Evolutionary conservation across 306 rosid species (phyloP), one percentile per base, ranked within the genome.

Genomic region (Quercus aquifolioides): DNA sequence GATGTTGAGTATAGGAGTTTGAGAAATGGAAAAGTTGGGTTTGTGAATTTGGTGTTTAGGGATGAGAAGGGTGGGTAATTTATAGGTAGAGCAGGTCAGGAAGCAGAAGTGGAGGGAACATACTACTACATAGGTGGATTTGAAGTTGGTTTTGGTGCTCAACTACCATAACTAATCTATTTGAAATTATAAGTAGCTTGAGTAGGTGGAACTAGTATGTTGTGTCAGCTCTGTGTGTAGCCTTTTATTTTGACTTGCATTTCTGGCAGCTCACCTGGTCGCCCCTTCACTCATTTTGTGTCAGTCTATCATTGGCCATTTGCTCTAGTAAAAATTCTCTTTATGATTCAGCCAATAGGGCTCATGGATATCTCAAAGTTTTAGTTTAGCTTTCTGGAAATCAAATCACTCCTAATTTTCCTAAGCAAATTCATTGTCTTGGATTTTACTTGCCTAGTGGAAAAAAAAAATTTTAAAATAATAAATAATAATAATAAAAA

Each of bases 141-240:
- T 74, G 80, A 56, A 81, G 87, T 91, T 81, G 96, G 91, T 92
- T 87, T 80, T 77, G 92, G 84, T 88, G 97, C 76, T 95, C 86
- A 95, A 85, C 97, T 79, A 92, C 94, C 82, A 17, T 80, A 86
- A 86, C 91, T 58, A 81, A 88, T 78, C 51, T 62, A 13, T 18
- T 77, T 70, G 35, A 79, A 79, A 82, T 8, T 41, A 62, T 55
- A 62, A 75, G 71, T 78, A 77, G 65, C 70, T 75, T 72, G 18
- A 74, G 79, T 80, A 25, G 86, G 82, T 77, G 71, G 25, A 60
- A 76, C 69, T 81, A 57, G 82, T 74, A 64, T 2, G 52, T 19
- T 91, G 71, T 69, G 55, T 64, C 71, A 49, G 80, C 74, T 59
- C 17, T n/a, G 9, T 51, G 17, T 55, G 82, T 38, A 76, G 67